Evolutionary conservation across 805 yeast genomes (phyloP).

Genomic region (Komagataella mondaviorum): DNA sequence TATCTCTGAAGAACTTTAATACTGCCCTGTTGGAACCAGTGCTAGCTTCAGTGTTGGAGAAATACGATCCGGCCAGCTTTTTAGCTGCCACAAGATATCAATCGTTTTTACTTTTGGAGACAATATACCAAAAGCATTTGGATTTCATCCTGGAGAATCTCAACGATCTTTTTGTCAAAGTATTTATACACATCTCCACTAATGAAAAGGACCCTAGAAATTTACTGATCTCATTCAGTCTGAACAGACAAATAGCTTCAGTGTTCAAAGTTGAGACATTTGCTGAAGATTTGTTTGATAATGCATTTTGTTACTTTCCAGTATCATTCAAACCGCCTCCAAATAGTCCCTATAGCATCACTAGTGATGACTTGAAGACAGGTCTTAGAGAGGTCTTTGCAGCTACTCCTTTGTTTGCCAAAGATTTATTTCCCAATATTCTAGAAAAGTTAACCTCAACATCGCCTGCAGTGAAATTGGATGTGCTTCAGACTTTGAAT

Average conservation of each 20-base stretch:
- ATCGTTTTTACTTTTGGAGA: slow-evolving; percentile 37
- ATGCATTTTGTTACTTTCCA: slow-evolving; percentile 90
- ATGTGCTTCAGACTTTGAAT: slow-evolving; percentile 51
- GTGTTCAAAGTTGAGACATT: slow-evolving; percentile 25
- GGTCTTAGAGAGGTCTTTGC: slow-evolving; percentile 51
- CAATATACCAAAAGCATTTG: slow-evolving; percentile 17
- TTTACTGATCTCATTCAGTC: slow-evolving; percentile 51
- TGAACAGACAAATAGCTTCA: slow-evolving; percentile 34
- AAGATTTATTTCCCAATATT: slow-evolving; percentile 63
- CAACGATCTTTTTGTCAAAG: slow-evolving; percentile 30
- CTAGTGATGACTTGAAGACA: slow-evolving; percentile 56
- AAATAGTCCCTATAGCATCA: slow-evolving; percentile 76
- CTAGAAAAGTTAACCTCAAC: slow-evolving; percentile 72
- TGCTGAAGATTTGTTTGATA: slow-evolving; percentile 68
- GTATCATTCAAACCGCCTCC: slow-evolving; percentile 88
- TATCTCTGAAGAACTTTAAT: slow-evolving; percentile 34
- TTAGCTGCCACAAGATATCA: slow-evolving; percentile 50
- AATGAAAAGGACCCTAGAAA: slow-evolving; percentile 96
- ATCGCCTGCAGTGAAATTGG: slow-evolving; percentile 58
- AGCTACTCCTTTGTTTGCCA: slow-evolving; percentile 47
- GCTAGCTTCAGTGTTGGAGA: slow-evolving; percentile 19
- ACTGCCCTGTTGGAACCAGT: slow-evolving; percentile 22
- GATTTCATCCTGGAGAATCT: slow-evolving; percentile 10
- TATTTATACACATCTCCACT: slow-evolving; percentile 55
- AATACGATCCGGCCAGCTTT: slow-evolving; percentile 42